These are phyloP conservation scores for Auriculariales sp. DNA, from an alignment of 768 basidiomycete species.

Conservation along the genomic window DNA sequence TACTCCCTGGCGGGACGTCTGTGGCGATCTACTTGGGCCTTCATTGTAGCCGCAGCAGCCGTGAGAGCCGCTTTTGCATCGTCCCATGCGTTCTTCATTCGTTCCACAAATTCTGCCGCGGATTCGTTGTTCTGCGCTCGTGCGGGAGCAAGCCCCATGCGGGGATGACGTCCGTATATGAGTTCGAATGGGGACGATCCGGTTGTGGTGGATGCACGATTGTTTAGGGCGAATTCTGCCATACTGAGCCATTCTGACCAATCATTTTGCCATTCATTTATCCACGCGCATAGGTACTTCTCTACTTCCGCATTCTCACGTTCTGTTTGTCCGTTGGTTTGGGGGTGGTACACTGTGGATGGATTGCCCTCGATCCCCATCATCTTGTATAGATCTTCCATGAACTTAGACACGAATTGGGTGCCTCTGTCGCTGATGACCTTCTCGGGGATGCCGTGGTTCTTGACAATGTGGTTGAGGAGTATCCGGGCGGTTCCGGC, in stretches of 20 bases:
- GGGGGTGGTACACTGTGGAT: conserved; percentile 30
- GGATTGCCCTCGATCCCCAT: conserved; percentile 20
- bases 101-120: conserved; percentile 8
- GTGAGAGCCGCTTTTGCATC: conserved; percentile 7
- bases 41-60: conserved; percentile 15
- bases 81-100: conserved; percentile 10
- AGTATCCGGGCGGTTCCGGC: conserved; percentile 11
- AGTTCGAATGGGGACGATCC: conserved; percentile 18
- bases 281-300: conserved; percentile 21
- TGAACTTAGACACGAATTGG: conserved; percentile 19
- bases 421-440: conserved; percentile 18
- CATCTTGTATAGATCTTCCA: conserved; percentile 14
- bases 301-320: conserved; percentile 25
- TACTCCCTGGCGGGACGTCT: no score
- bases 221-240: conserved; percentile 22
- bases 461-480: conserved; percentile 12
- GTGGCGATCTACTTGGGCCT: conserved; percentile 14
- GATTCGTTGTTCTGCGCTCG: conserved; percentile 3
- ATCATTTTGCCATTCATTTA: conserved; percentile 18
- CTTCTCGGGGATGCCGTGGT: conserved; percentile 14
- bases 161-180: conserved; percentile 12
- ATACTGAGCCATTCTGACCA: conserved; percentile 20
- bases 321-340: conserved; percentile 28
- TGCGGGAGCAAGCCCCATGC: conserved; percentile 2
- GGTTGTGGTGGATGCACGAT: conserved; percentile 15